phyloP scores from a whole-genome alignment of 2,329 filamentous ascomycete genomes.

The Lomentospora prolificans region DNA sequence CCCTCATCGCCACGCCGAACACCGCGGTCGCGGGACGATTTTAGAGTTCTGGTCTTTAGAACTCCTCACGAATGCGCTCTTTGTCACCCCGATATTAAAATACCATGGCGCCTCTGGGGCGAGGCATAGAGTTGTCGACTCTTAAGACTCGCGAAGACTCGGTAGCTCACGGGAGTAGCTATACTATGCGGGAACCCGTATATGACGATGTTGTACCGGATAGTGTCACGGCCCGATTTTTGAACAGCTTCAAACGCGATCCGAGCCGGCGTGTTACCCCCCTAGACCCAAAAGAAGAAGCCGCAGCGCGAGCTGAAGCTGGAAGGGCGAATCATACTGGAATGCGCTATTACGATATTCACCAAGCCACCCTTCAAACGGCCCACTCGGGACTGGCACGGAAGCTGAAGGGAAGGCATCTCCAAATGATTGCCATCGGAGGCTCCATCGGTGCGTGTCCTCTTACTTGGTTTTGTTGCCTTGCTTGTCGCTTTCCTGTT shows the following conservation, averaged over 20 bases:
- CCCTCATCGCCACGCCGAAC: too few species aligned
- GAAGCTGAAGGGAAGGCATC: constrained; percentile 70
- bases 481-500: not conserved
- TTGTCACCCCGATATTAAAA: not conserved
- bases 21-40: not conserved
- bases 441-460: constrained; percentile 63
- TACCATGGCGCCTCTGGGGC: not conserved
- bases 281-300: constrained; percentile 20
- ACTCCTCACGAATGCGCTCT: not conserved
- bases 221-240: constrained; percentile 30
- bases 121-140: constrained; percentile 18
- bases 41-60: not conserved
- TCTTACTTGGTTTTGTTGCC: not conserved
- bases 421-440: constrained; percentile 97
- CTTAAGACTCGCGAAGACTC: constrained; percentile 51
- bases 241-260: constrained; percentile 57
- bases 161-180: constrained; percentile 36
- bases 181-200: constrained; percentile 40
- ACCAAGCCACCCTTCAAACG: constrained; percentile 58
- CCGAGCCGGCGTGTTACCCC: constrained; percentile 39
- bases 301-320: constrained; percentile 23
- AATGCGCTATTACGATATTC: constrained; percentile 44
- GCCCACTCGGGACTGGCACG: constrained; percentile 66
- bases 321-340: constrained; percentile 20
- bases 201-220: constrained; percentile 28